Evolutionary conservation across 1,284 basidiomycete genomes (phyloP).

Genomic region (Phlebopus sp.): DNA sequence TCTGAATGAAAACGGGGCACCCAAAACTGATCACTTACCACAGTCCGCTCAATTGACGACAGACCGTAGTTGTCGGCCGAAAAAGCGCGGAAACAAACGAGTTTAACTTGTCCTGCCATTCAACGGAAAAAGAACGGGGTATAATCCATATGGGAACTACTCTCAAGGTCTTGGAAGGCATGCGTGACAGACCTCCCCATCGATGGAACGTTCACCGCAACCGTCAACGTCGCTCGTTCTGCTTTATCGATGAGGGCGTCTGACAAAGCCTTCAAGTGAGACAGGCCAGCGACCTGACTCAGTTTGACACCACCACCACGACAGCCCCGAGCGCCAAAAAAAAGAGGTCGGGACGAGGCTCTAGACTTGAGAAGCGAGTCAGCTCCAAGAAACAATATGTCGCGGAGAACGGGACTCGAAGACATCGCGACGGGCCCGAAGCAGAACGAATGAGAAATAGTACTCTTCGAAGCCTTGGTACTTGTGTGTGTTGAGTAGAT

Average conservation of each 20-base stretch:
- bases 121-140: too few relatives aligned
- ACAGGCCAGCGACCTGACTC: background rate
- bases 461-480: too few relatives aligned
- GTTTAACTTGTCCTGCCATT: too few relatives aligned
- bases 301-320: background rate
- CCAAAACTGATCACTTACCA: constrained; percentile 4
- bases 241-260: background rate
- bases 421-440: background rate
- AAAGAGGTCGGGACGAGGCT: background rate
- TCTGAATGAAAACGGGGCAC: background rate
- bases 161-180: background rate
- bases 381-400: background rate
- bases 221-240: background rate
- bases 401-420: background rate
- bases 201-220: background rate
- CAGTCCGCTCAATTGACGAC: constrained; percentile 24
- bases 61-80: constrained; percentile 24
- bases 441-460: background rate
- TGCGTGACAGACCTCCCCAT: background rate
- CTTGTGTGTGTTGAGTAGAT: background rate
- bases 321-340: too few relatives aligned
- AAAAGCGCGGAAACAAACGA: background rate
- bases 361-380: background rate
- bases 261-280: background rate
- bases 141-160: background rate